These are phyloP conservation scores for Naumovozyma castellii DNA, from an alignment of 805 yeast genomes.

Conservation along the genomic window DNA sequence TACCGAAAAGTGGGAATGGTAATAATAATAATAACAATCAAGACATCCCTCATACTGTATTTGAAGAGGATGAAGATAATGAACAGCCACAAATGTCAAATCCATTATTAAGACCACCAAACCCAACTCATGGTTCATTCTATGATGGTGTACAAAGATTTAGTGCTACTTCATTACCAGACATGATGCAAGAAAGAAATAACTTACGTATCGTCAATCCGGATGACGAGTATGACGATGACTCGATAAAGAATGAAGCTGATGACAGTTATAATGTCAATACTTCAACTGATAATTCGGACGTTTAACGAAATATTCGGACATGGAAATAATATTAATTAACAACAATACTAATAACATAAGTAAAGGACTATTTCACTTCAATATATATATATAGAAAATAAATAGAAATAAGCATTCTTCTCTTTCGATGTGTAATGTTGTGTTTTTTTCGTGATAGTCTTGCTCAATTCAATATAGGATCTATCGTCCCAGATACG, in stretches of 20 bases:
- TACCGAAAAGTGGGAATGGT: constrained; percentile 8
- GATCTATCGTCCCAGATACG: too few relatives aligned
- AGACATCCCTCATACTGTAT: constrained; percentile 7
- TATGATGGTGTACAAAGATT: constrained; percentile 38
- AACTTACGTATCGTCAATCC: constrained; percentile 44
- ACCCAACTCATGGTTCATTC: constrained; percentile 4
- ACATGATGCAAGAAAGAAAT: constrained; percentile 31
- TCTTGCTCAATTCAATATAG: too few relatives aligned
- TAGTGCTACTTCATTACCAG: constrained; percentile 48
- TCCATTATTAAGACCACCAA: neutral
- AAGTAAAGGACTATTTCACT: too few relatives aligned
- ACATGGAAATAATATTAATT: too few relatives aligned
- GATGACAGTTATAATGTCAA: neutral
- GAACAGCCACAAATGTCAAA: constrained; percentile 20
- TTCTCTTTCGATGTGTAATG: too few relatives aligned
- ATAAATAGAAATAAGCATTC: too few relatives aligned
- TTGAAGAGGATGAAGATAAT: constrained; percentile 11
- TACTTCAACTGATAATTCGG: neutral
- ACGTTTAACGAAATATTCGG: too few relatives aligned
- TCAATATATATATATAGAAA: too few relatives aligned
- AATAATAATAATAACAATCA: neutral
- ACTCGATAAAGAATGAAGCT: neutral
- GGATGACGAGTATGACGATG: constrained; percentile 17
- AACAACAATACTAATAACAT: too few relatives aligned
- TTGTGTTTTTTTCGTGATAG: too few relatives aligned